Base-by-base conservation (phyloP, 176 grass and related monocot species). In the Rhynchospora pubera region DNA sequence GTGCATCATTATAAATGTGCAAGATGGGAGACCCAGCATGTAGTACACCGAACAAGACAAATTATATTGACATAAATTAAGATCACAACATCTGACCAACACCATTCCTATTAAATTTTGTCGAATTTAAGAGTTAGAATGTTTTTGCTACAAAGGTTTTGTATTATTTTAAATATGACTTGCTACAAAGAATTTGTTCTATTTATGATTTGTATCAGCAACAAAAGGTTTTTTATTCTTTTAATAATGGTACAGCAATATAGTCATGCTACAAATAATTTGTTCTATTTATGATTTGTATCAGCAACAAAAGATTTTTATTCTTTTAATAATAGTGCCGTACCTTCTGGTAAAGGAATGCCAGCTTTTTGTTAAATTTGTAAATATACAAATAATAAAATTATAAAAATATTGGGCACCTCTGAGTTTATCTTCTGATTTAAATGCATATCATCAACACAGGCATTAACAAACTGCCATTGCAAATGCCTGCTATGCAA, bases 381-480 rank as follows among this genome's bases (percentile, higher is more conserved):
- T 56, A 55, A 56, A 55, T 18, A 77, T 55, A 76, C 21, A 56
- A 77, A 56, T 6, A 77, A 56, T 9, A 72, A 43, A 42, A 5
- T 65, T 65, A 69, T 14, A 53, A 75, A 52, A 28, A 75, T 6
- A 43, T 62, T 47, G 44, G 46, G 68, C 91, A 98, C 96, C 96
- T 98, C 90, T 63, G 92, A 81, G 85, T 48, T 89, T 80, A 91
- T 91, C 85, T 98, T 94, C 61, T 98, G 87, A 90, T 88, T 91
- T 32, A 84, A 88, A 79, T 85, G 56, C 78, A 90, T 85, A 82
- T 94, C 92, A 79, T 94, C 90, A 59, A 84, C 68, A 71, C 86
- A 91, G 28, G 92, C 91, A 93, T 91, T 98, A 70, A 93, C 88
- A 85, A 94, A 98, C 70, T 83, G 87, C 96, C 96, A 98, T 70